A percentile compares a stretch with the other conserved stretches of the same genome.
These are phyloP conservation scores for Aspergillus novofumigatus DNA, from an alignment of 2,329 filamentous ascomycete genomes.

Conservation along the genomic window DNA sequence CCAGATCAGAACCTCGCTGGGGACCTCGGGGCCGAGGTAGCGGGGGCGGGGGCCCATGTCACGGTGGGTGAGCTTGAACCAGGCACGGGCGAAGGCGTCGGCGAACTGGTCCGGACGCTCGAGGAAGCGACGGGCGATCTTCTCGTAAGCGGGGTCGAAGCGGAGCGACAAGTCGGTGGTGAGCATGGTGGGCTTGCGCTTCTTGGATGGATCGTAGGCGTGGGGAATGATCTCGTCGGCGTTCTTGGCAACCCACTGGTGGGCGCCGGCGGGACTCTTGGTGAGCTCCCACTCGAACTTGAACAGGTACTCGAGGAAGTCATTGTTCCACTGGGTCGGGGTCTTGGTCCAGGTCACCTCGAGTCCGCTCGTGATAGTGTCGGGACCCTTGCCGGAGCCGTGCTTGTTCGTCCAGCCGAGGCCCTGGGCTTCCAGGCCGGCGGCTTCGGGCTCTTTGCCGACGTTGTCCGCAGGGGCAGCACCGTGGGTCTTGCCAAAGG, in stretches of 20 bases:
- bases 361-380: constrained; percentile 71
- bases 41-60: constrained; percentile 69
- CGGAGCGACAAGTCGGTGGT: constrained; percentile 71
- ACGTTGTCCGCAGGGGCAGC: constrained; percentile 62
- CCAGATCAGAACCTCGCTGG: constrained; percentile 66
- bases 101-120: constrained; percentile 65
- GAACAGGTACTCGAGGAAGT: constrained; percentile 72
- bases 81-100: constrained; percentile 67
- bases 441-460: constrained; percentile 63
- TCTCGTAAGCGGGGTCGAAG: constrained; percentile 67
- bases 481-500: constrained; percentile 78
- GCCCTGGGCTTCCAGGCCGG: constrained; percentile 62
- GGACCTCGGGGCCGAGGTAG: constrained; percentile 72
- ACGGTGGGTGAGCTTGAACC: constrained; percentile 81
- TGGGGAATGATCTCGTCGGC: constrained; percentile 65
- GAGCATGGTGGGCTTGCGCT: constrained; percentile 72
- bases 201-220: constrained; percentile 65
- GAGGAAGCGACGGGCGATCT: constrained; percentile 68
- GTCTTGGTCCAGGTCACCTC: constrained; percentile 78
- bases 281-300: constrained; percentile 73
- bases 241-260: constrained; percentile 73
- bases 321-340: constrained; percentile 71
- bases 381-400: constrained; percentile 62
- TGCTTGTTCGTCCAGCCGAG: constrained; percentile 67
- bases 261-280: constrained; percentile 70